Base-by-base conservation (phyloP, 148 eudicot genomes). In the Suaeda aralocaspica region DNA sequence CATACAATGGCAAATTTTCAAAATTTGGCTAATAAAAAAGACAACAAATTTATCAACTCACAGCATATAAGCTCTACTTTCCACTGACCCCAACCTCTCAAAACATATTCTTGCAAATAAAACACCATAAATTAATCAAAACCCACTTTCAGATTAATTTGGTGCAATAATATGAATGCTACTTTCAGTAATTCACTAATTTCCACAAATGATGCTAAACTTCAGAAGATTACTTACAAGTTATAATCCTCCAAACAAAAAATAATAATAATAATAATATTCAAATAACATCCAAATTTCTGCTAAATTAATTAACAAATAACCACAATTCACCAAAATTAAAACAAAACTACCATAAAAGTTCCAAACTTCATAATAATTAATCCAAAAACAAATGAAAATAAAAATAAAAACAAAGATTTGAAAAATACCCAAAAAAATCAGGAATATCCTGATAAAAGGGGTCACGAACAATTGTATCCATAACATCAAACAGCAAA, bases 381-480 rank as follows among this genome's bases (percentile, higher is more conserved):
- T 14, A 14, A 71, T 19, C 28, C 34, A 25, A 36, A 49, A 30
- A n/a, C n/a, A n/a, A n/a, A n/a, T n/a, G n/a, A n/a, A n/a, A 10
- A 13, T 29, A 53, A 4, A 19, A 34, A 52, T 13, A 33, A 30
- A 52, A 63, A 41, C 22, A 53, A 31, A 62, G 50, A 10, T 7
- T 5, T 11, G 59, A 53, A 69, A 53, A 2, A 9, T 72, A 89
- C 92, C 96, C 76, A 72, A 92, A 89, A 72, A 89, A 92, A 42
- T 82, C 80, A 22, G 98, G 98, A 52, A 92, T 51, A 70, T 88
- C 86, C 11, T 88, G 83, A 69, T 87, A 89, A 76, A 89, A 89
- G 22, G 98, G 98, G 69, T 92, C 98, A 48, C 89, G 91, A 76
- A 92, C 96, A 59, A 92, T 75, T 2, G 98, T 92, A 72, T 89